Evolutionary conservation across 75 land plant genomes (phyloP), one percentile per base, ranked within the genome.

Genomic region (Azolla pinnata): DNA sequence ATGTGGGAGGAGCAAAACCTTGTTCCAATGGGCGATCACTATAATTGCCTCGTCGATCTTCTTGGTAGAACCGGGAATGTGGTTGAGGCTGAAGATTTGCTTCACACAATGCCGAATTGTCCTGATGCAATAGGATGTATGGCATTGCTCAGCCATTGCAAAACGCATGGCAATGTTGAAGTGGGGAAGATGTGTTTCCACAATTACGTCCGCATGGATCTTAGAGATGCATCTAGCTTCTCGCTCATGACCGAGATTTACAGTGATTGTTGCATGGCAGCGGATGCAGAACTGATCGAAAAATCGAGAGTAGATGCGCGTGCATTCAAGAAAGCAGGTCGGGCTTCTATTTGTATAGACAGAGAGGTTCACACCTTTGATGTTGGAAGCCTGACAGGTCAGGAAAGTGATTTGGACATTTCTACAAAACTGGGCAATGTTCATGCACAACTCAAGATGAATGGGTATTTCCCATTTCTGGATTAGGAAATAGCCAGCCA

Each of bases 31-130:
- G 50, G 54, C 2, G 81, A 77, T 59, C 87, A 84, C 31, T 84
- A 77, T 72, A 74, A 80, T 32, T 77, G 76, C 64, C 62, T 83
- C 69, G 83, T 84, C 14, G 87, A 80, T 64, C 77, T 84, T 54
- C 76, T 84, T 24, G 83, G 83, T 18, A 78, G 81, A 61, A 78
- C 83, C 7, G 77, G 77, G 24, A 63, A 34, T 19, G 50, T 84
- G 33, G 77, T 80, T 28, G 83, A 84, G 66, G 87, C 83, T 10
- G 67, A 53, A 7, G 64, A 71, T 48, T 46, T 84, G 8, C 67
- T 84, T 33, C 72, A 71, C 23, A 65, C 34, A 19, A 74, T 84
- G 81, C 57, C 60, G 21, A 42, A 62, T 29, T 72, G 67, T 42
- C 83, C 87, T 51, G 68, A 75, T 26, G 78, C 78, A 12, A 63